Evolutionary conservation across 2,329 filamentous ascomycete genomes (phyloP).

Genomic region (Fusarium coffeatum): DNA sequence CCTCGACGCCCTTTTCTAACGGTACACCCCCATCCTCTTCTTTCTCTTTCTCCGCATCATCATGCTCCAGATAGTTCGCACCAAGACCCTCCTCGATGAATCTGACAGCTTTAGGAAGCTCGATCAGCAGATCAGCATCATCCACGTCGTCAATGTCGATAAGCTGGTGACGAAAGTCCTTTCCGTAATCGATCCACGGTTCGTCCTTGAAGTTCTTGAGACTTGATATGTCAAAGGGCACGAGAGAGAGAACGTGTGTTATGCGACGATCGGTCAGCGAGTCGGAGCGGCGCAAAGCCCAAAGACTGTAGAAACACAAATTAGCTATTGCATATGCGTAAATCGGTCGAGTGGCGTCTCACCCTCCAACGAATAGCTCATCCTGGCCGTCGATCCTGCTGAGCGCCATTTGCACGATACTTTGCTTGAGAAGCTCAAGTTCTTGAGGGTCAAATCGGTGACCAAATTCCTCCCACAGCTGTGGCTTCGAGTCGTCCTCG

Average conservation of each 20-base stretch:
- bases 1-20: slow-evolving; percentile 34
- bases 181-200: slow-evolving; percentile 61
- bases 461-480: slow-evolving; percentile 45
- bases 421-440: slow-evolving; percentile 47
- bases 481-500: slow-evolving; percentile 25
- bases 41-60: slow-evolving; percentile 6
- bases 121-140: slow-evolving; percentile 85
- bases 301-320: slow-evolving; percentile 64
- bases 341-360: slow-evolving; percentile 20
- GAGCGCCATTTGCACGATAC: slow-evolving; percentile 55
- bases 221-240: slow-evolving; percentile 63
- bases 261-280: slow-evolving; percentile 79
- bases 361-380: slow-evolving; percentile 56
- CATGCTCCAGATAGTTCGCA: slow-evolving; percentile 23
- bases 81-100: slow-evolving; percentile 84
- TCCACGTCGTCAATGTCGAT: slow-evolving; percentile 93
- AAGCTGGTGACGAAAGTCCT: slow-evolving; percentile 76
- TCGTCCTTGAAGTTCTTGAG: slow-evolving; percentile 61
- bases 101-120: slow-evolving; percentile 80
- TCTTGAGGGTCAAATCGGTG: slow-evolving; percentile 38
- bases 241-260: slow-evolving; percentile 89
- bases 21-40: slow-evolving; percentile 36
- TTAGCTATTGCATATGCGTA: slow-evolving; percentile 19
- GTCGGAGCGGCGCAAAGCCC: slow-evolving; percentile 78
- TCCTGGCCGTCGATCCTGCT: slow-evolving; percentile 57